Percentiles rank a stretch among this genome's conserved stretches.
phyloP scores from a whole-genome alignment of 192 early-diverging fungal genomes.

The Funneliformis mosseae region DNA sequence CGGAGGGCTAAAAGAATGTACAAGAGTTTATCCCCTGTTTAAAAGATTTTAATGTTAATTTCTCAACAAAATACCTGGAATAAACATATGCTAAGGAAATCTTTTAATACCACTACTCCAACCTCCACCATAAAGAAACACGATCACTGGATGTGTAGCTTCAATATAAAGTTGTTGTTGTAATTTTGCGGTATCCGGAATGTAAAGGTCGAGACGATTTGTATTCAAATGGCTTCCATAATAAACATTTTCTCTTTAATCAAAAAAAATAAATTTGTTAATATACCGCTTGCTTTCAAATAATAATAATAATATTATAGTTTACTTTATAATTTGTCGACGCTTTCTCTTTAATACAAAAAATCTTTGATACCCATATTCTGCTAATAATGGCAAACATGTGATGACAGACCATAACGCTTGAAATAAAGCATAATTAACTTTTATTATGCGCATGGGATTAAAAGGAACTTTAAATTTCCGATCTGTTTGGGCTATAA shows the following conservation, averaged over 20 bases:
- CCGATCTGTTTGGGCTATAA: conserved; percentile 40
- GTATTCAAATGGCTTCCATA: conserved; percentile 13
- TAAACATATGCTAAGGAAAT: not conserved
- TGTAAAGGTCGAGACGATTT: conserved; percentile 41
- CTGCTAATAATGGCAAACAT: conserved; percentile 38
- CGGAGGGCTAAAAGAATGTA: conserved; percentile 53
- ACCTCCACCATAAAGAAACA: conserved; percentile 59
- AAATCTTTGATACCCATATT: conserved; percentile 41
- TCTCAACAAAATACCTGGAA: not conserved
- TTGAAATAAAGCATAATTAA: conserved; percentile 37
- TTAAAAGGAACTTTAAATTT: conserved; percentile 44
- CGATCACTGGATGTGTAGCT: conserved; percentile 45
- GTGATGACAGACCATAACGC: conserved; percentile 29
- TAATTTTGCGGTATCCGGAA: conserved; percentile 32
- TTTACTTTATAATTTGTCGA: conserved; percentile 13
- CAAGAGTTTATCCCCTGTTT: conserved; percentile 38
- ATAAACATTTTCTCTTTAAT: conserved; percentile 21
- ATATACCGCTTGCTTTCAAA: not conserved
- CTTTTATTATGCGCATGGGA: conserved; percentile 42
- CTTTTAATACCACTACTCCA: conserved; percentile 50
- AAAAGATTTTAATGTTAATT: not conserved
- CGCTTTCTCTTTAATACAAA: conserved; percentile 33
- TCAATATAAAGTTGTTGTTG: not conserved
- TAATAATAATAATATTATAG: not conserved
- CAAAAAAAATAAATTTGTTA: not conserved